Evolutionary conservation across 192 early-diverging fungal genomes (phyloP).

Genomic region (Podila minutissima): DNA sequence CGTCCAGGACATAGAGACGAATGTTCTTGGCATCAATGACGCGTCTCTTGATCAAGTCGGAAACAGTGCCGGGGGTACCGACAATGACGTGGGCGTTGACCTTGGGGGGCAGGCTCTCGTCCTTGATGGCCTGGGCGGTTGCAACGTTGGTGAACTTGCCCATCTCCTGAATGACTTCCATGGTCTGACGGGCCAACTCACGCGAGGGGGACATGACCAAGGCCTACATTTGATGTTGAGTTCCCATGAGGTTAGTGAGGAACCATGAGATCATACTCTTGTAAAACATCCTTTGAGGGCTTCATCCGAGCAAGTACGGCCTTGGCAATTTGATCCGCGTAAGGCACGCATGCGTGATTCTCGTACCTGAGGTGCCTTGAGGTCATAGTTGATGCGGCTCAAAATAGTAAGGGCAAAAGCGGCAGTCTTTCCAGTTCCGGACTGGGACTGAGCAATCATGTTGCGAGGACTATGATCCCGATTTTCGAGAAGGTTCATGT

Average conservation of each 20-base stretch:
- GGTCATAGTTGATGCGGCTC: constrained; percentile 78
- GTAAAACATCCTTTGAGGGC: too few species aligned
- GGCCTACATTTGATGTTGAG: constrained; percentile 53
- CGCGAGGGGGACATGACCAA: constrained; percentile 92
- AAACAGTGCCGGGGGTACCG: constrained; percentile 94
- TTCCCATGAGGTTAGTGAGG: background rate
- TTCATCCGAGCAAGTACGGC: too few species aligned
- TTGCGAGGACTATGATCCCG: constrained; percentile 72
- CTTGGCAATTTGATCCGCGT: too few species aligned
- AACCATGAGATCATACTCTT: too few species aligned
- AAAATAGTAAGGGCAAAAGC: constrained; percentile 96
- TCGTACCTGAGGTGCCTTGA: constrained; percentile 73
- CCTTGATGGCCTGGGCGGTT: constrained; percentile 83
- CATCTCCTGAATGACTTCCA: constrained; percentile 91
- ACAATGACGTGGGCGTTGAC: constrained; percentile 86
- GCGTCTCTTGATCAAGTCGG: constrained; percentile 75
- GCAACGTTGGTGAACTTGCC: constrained; percentile 88
- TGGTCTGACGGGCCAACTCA: constrained; percentile 95
- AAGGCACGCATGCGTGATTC: background rate
- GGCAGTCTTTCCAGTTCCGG: constrained; percentile 98
- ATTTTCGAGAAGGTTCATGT: too few species aligned
- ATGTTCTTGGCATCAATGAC: constrained; percentile 68
- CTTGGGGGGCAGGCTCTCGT: constrained; percentile 56
- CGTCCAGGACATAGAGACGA: constrained; percentile 93
- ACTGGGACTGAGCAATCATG: constrained; percentile 98